Evolutionary conservation across 352 stramenopile genomes (phyloP), one percentile per base, ranked within the genome.

Genomic region (Phytophthora idaei): DNA sequence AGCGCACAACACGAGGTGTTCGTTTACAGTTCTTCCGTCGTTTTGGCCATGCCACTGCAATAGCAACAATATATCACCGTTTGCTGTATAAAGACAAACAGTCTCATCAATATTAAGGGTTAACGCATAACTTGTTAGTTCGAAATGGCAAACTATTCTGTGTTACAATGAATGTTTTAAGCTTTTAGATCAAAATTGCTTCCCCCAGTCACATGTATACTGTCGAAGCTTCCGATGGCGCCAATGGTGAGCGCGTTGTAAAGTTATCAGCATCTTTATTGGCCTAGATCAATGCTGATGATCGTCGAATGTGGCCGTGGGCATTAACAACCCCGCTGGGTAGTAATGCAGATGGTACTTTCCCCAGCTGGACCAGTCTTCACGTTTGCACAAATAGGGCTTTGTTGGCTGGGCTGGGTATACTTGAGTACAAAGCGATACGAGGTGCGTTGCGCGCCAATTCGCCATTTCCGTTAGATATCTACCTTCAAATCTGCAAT

Each of bases 261-360:
- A 42, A 11, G 36, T 42, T 15, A 11, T 42, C 12, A 3, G 36
- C 36, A n/a, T 17, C 9, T 15, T 42, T 42, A 4, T 42, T 42
- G 9, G 9, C 36, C 36, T 42, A 5, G 3, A 42, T 1, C 12
- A 42, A 5, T 8, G 36, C 10, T 15, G 36, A 42, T 1, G 36
- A 42, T 42, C 4, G 36, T 42, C 36, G 36, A n/a, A 42, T 42
- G 10, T 15, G 36, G 36, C 36, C 36, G 4, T 34, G 11, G 4
- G 21, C 17, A n/a, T 50, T 50, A 50, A 50, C 21, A 50, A 50
- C 7, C 45, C 45, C 10, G 45, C 45, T n/a, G 45, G 45, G 17
- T 32, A n/a, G 21, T 50, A 32, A n/a, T 34, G 25, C 14, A n/a
- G 21, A 17, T 32, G 45, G 9, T 17, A 50, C 36, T 42, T 32